These are phyloP conservation scores for Pistacia atlantica DNA, from an alignment of 345 rosid genomes.

Conservation along the genomic window DNA sequence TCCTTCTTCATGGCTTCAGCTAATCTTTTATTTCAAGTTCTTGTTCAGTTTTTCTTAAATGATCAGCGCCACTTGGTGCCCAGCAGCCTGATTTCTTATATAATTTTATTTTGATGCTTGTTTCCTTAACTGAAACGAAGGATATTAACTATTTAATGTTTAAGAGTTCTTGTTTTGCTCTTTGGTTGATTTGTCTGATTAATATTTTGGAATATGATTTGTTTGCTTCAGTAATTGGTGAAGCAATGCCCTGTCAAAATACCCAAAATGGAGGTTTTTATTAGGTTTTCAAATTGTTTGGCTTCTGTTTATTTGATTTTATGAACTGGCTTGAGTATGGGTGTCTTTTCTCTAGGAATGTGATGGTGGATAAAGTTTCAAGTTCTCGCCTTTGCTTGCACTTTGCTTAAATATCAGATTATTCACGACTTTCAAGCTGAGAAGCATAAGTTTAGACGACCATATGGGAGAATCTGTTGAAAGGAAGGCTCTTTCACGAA, in stretches of 20 bases:
- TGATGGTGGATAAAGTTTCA: slow-evolving; percentile 6
- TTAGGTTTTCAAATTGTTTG: not conserved
- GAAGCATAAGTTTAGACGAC: slow-evolving; percentile 2
- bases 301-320: not conserved
- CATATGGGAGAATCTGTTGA: slow-evolving; percentile 28
- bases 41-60: not conserved
- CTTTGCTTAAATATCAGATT: slow-evolving; percentile 4
- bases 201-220: not conserved
- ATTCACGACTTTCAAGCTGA: slow-evolving; percentile 12
- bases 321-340: not conserved
- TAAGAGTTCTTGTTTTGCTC: not conserved
- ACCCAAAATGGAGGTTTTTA: not conserved
- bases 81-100: not conserved
- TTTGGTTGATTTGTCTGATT: not conserved
- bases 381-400: slow-evolving; percentile 1
- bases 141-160: not conserved
- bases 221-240: not conserved
- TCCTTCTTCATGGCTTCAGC: not conserved
- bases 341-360: not conserved
- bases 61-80: not conserved
- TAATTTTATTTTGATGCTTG: not conserved
- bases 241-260: not conserved
- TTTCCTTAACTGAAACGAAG: slow-evolving; percentile 1
- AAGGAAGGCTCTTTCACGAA: slow-evolving; percentile 14
- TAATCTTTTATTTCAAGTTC: not conserved